Evolutionary conservation across 345 rosid genomes (phyloP), one percentile per base, ranked within the genome.

Genomic region (Arabidopsis suecica): DNA sequence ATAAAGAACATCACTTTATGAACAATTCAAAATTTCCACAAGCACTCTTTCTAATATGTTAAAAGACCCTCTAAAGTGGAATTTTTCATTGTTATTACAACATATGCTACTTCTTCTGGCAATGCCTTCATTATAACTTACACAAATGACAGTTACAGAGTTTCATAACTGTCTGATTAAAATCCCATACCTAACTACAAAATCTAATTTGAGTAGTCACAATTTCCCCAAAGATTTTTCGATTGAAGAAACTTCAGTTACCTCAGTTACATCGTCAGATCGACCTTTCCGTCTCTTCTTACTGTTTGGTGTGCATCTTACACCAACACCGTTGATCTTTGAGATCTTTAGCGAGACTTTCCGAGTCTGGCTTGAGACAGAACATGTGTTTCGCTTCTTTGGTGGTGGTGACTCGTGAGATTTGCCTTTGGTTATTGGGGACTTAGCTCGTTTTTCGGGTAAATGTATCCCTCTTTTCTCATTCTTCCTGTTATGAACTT

Each of bases 241-340:
- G 9, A 45, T 33, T 55, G 75, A 76, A 76, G 76, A 30, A 57
- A 65, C 53, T 65, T 63, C 51, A 28, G 70, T 80, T 74, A 82
- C 48, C 77, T 73, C 20, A 87, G 69, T 6, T 72, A 82, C 71
- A 71, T 80, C 51, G 82, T 70, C 66, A 69, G 71, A 25, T 55
- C 69, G 80, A 86, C 91, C 84, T 44, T 85, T 83, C 41, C 93
- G 82, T 79, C 95, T 91, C 83, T 85, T 85, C 83, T 88, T 91
- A 65, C 88, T 77, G 5, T 86, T 90, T 0, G 96, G 93, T 28
- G 86, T 88, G 86, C 93, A 88, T 70, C 87, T 82, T 9, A 36
- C 9, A 1, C 83, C 77, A 0, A 80, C 84, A 51, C 47, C 51
- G 64, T 85, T 89, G 32, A 84, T 73, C 72, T 87, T 91, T 48